A percentile compares a stretch with the other conserved stretches of the same genome.
Evolutionary conservation across 2,329 filamentous ascomycete species (phyloP).

Genomic region (Fusarium sp.): DNA sequence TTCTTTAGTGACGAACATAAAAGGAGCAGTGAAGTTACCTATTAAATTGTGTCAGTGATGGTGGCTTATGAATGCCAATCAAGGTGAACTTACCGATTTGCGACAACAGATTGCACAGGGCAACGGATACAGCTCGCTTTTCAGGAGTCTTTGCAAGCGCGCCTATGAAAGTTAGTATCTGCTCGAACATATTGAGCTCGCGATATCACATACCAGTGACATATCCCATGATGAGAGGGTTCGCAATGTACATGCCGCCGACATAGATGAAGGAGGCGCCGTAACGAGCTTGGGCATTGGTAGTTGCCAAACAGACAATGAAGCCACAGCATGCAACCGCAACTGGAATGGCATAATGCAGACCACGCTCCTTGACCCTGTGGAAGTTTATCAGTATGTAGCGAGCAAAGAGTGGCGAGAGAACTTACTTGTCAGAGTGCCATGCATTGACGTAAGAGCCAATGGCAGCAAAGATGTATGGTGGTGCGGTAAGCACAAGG

Average conservation of each 20-base stretch:
- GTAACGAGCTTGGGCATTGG: slow-evolving; percentile 8
- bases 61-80: accelerated
- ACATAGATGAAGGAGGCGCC: slow-evolving; percentile 22
- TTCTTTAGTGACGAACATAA: slow-evolving; percentile 21
- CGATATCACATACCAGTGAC: background rate
- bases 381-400: accelerated
- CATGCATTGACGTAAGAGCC: slow-evolving; percentile 23
- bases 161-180: background rate
- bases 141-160: slow-evolving; percentile 15
- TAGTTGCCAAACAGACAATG: slow-evolving; percentile 8
- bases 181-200: accelerated
- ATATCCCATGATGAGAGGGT: slow-evolving; percentile 27
- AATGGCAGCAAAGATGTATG: slow-evolving; percentile 22
- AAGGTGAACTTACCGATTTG: background rate
- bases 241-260: slow-evolving; percentile 20
- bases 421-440: slow-evolving; percentile 23
- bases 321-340: slow-evolving; percentile 12
- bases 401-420: accelerated
- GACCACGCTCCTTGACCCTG: slow-evolving; percentile 19
- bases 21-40: slow-evolving; percentile 23
- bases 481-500: slow-evolving; percentile 12
- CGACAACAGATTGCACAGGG: slow-evolving; percentile 11
- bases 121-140: slow-evolving; percentile 23
- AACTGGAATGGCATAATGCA: slow-evolving; percentile 17
- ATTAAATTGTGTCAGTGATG: background rate